phyloP scores from a whole-genome alignment of 176 grass and related monocot genomes.

The Oryza nivara region DNA sequence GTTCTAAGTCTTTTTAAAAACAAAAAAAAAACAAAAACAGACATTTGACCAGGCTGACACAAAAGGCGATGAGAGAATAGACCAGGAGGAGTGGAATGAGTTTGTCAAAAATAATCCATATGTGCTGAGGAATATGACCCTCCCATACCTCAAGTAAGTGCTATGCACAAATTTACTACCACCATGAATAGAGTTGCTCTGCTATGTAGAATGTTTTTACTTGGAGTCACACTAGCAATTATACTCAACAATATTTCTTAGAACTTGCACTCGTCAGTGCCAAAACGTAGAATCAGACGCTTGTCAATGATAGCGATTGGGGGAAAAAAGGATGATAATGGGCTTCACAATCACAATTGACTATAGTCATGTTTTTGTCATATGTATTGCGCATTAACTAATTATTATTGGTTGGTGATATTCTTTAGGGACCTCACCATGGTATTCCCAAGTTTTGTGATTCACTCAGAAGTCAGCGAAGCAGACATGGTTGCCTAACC shows the following conservation, averaged over 20 bases:
- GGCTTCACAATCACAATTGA: background rate
- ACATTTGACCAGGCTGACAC: constrained; percentile 53
- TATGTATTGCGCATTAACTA: background rate
- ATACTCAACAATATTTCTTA: too few species aligned
- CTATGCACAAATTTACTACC: background rate
- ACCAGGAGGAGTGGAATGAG: constrained; percentile 52
- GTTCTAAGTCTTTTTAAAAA: background rate
- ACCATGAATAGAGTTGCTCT: background rate
- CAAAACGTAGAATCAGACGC: too few species aligned
- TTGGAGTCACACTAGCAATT: too few species aligned
- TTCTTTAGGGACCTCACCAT: constrained; percentile 44
- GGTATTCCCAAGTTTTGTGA: constrained; percentile 51
- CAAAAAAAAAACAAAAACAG: background rate
- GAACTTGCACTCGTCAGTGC: too few species aligned
- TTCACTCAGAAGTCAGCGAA: constrained; percentile 46
- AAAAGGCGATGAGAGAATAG: constrained; percentile 51
- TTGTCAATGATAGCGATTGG: background rate
- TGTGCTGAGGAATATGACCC: constrained; percentile 54
- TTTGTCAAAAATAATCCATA: constrained; percentile 43
- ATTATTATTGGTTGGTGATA: background rate
- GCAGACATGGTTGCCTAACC: constrained; percentile 35
- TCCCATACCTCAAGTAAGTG: constrained; percentile 56
- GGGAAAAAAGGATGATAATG: background rate
- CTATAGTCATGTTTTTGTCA: background rate
- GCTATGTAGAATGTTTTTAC: background rate